Evolutionary conservation across 352 stramenopile genomes (phyloP).

Genomic region (Elongisporangium senticosum): DNA sequence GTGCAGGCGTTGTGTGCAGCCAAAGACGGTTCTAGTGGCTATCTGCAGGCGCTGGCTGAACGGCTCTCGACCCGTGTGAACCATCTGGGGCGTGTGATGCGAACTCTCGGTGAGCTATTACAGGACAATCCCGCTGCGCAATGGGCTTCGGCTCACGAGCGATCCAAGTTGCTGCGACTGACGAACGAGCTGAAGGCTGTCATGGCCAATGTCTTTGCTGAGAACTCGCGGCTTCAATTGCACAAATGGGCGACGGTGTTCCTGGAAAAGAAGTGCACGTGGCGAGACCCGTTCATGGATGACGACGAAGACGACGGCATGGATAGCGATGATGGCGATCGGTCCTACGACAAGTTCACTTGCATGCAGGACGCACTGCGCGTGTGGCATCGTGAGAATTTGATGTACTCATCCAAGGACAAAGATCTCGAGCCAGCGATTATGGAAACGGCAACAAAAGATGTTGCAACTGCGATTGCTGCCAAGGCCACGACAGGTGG

Average conservation of each 20-base stretch:
- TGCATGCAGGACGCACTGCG: slow-evolving; percentile 72
- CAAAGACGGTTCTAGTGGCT: slow-evolving; percentile 14
- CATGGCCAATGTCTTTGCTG: slow-evolving; percentile 33
- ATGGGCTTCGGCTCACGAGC: not conserved
- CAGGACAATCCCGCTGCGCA: slow-evolving; percentile 12
- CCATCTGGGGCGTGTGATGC: slow-evolving; percentile 19
- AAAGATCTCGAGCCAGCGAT: not conserved
- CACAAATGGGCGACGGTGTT: slow-evolving; percentile 79
- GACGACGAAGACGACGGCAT: slow-evolving; percentile 29
- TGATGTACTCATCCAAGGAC: slow-evolving; percentile 62
- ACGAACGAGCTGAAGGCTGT: slow-evolving; percentile 59
- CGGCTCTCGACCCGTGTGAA: slow-evolving; percentile 19
- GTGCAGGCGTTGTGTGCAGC: slow-evolving; percentile 13
- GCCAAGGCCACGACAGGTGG: not conserved
- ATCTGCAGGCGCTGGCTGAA: slow-evolving; percentile 20
- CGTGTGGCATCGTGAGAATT: slow-evolving; percentile 58
- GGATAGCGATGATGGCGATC: slow-evolving; percentile 30
- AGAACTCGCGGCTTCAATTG: slow-evolving; percentile 64
- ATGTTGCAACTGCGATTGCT: not conserved
- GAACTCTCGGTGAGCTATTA: slow-evolving; percentile 13
- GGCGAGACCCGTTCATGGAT: slow-evolving; percentile 35
- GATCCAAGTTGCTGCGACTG: slow-evolving; percentile 22
- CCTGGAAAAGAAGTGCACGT: slow-evolving; percentile 48
- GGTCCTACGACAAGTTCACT: slow-evolving; percentile 80
- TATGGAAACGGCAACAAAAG: not conserved